phyloP scores from a whole-genome alignment of 2,329 filamentous ascomycete genomes.

The Delphinella strobiligena region DNA sequence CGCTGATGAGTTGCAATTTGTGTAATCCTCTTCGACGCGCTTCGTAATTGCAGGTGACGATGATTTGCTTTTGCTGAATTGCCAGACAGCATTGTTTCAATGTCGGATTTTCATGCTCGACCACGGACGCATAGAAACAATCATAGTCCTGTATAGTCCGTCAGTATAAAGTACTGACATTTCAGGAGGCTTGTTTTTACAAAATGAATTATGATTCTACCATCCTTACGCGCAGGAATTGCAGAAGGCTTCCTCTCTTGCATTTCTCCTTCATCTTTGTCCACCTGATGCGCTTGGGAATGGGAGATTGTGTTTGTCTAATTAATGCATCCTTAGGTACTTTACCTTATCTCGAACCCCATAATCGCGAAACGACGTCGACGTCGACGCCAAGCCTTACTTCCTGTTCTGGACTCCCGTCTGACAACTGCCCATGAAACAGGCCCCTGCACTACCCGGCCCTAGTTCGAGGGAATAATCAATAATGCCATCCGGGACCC shows the following conservation, averaged over 20 bases:
- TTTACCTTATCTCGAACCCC: too few relatives aligned
- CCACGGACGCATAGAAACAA: slow-evolving; percentile 89
- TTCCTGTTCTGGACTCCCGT: too few relatives aligned
- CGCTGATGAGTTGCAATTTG: slow-evolving; percentile 76
- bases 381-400: not conserved
- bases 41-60: slow-evolving; percentile 90
- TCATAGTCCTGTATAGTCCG: slow-evolving; percentile 75
- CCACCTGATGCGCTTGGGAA: too few relatives aligned
- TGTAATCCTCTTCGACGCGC: slow-evolving; percentile 57
- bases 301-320: too few relatives aligned
- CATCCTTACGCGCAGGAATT: slow-evolving; percentile 38
- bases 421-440: too few relatives aligned
- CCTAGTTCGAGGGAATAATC: too few relatives aligned
- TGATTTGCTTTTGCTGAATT: slow-evolving; percentile 84
- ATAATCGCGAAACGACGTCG: too few relatives aligned
- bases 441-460: too few relatives aligned
- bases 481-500: too few relatives aligned
- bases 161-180: too few relatives aligned
- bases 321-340: too few relatives aligned
- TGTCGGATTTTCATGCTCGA: slow-evolving; percentile 66
- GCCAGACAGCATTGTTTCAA: slow-evolving; percentile 65
- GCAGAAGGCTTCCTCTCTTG: not conserved
- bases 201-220: slow-evolving; percentile 69
- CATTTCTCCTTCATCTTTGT: slow-evolving; percentile 2
- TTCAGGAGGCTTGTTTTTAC: too few relatives aligned